Evolutionary conservation across 495 filamentous ascomycete genomes (phyloP), one percentile per base, ranked within the genome.

Genomic region (Penicillium cosmopolitanum): DNA sequence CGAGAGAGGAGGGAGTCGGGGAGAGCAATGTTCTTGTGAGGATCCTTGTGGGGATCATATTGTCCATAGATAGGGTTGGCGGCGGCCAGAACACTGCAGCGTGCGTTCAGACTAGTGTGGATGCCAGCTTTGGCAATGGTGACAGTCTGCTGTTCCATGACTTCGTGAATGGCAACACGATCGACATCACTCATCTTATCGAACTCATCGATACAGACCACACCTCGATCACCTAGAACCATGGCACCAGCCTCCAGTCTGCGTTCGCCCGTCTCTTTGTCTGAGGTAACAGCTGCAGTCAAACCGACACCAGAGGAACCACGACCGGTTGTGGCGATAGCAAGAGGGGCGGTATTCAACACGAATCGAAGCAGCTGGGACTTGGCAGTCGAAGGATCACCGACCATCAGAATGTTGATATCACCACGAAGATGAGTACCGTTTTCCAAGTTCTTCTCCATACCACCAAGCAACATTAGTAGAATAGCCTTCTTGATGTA

Each of bases 161-260:
- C 95, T 91, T 99, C 95, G 83, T 99, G 95, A 66, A 99, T 99
- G 48, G 95, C 95, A 19, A 99, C 95, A 63, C 95, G 87, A 73
- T 99, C 95, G 38, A 98, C 88, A 73, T 98, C 95, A 62, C 90
- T 96, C 95, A 99, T 99, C 77, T 99, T 99, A 77, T 99, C 95
- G 70, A 99, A 99, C 73, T 99, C 95, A 73, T 99, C 95, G 65
- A 99, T 99, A 77, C 95, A 99, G 42, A 99, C 95, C 38, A 99
- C 94, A 56, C 95, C 95, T 47, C 95, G 88, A 67, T 99, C 95
- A 68, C 87, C 95, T 58, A 99, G 89, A 56, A 99, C 95, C 95
- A 99, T 99, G 60, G 95, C 95, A 83, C 95, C 95, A 8, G 95
- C 95, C 77, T 99, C 95, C 3, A 99, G 80, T 60, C 95, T 84